Evolutionary conservation across 2,329 filamentous ascomycete genomes (phyloP), one percentile per base, ranked within the genome.

Genomic region (Aspergillus glaucus): DNA sequence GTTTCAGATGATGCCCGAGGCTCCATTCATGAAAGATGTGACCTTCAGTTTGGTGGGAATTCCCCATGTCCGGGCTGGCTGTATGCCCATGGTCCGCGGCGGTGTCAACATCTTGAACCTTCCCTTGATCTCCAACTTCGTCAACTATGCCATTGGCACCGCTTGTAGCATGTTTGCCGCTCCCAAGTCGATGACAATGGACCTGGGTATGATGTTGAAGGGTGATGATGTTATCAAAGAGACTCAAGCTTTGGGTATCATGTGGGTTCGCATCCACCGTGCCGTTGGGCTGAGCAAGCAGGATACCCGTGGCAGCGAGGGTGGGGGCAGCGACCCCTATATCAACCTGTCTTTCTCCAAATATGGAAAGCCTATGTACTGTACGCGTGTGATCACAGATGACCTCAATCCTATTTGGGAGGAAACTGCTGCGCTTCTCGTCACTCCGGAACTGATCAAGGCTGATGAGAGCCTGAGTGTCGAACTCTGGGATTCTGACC

Each of bases 321-420:
- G 89, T 15, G 92, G 93, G 30, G 92, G 92, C 41, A 94, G 88
- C 45, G 93, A 98, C 59, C 90, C 92, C 0, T 97, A 97, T 67
- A 94, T 97, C 64, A 96, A 92, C 28, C 79, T 97, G 32, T 86
- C 87, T 37, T 97, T 94, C 75, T 94, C 88, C 61, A 96, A 97
- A 68, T 97, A 96, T 59, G 88, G 87, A 49, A 98, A 98, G 72
- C 92, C 92, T 1, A 94, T 95, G 81, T 97, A 95, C 70, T 96
- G 91, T 69, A 97, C 93, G 1, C 84, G 93, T 43, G 91, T 97
- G 45, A 96, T 97, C 55, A 89, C 92, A 46, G 92, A 97, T 62
- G 87, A 96, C 57, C 78, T 95, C 47, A 95, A 97, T 62, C 93
- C 93, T 0, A 78, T 95, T 4, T 97, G 94, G 75, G 87, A 93